Evolutionary conservation across 495 filamentous ascomycete species (phyloP).

Genomic region (Xanthoparmelia taractica): DNA sequence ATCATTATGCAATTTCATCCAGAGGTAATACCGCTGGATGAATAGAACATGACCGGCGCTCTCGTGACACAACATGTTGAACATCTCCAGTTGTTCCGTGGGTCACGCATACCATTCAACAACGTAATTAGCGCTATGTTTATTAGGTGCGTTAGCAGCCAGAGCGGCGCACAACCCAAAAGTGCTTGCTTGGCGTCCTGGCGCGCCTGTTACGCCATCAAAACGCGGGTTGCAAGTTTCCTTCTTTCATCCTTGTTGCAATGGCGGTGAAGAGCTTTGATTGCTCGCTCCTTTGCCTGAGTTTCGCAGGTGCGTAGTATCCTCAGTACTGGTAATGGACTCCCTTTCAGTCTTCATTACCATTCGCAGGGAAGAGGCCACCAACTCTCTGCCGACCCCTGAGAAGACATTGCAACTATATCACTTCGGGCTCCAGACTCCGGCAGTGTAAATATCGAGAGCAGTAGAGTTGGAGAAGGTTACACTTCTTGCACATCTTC

Average conservation of each 20-base stretch:
- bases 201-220: neutral
- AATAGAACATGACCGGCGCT: no score
- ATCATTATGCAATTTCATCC: no score
- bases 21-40: no score
- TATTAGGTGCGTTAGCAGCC: no score
- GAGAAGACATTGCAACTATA: neutral
- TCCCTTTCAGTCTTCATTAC: no score
- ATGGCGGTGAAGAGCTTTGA: no score
- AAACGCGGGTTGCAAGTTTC: neutral
- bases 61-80: no score
- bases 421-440: neutral
- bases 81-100: no score
- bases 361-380: neutral
- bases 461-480: neutral
- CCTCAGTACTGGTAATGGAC: neutral
- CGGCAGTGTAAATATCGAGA: neutral
- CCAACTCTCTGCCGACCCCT: neutral
- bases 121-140: no score
- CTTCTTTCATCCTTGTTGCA: neutral
- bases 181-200: neutral
- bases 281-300: no score
- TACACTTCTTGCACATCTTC: neutral
- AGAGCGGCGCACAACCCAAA: no score
- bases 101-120: no score
- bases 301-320: neutral